Percentiles rank a stretch among this genome's conserved stretches.
These are phyloP conservation scores for Acorus calamus DNA, from an alignment of 106 monocot genomes.

Conservation along the genomic window DNA sequence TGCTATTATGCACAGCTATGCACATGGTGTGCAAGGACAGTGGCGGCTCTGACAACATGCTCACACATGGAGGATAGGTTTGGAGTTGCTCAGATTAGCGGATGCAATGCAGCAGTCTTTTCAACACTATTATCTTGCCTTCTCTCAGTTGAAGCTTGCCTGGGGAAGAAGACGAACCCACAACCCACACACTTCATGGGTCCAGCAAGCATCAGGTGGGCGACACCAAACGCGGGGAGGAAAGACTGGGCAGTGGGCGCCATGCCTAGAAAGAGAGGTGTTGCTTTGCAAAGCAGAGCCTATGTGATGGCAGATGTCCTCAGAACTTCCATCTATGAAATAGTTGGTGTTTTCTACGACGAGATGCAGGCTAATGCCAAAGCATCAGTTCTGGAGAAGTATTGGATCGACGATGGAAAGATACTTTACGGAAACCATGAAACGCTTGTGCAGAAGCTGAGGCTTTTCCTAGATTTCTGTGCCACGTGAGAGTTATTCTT, in stretches of 20 bases:
- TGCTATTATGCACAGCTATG: conserved; percentile 31
- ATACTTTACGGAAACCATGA: conserved; percentile 61
- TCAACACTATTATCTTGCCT: conserved; percentile 63
- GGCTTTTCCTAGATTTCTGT: conserved; percentile 54
- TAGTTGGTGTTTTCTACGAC: conserved; percentile 49
- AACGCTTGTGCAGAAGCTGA: conserved; percentile 62
- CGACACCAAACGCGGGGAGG: conserved; percentile 30
- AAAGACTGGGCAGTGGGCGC: conserved; percentile 16
- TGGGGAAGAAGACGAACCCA: conserved; percentile 81
- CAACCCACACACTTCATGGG: conserved; percentile 45
- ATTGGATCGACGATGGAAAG: conserved; percentile 71
- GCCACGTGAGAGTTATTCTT: conserved; percentile 34
- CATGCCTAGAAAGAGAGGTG: conserved; percentile 32
- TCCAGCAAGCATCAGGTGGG: conserved; percentile 73
- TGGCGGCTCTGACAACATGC: conserved; percentile 54
- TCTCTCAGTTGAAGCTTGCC: conserved; percentile 69
- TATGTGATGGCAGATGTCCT: conserved; percentile 86
- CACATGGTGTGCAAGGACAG: conserved; percentile 62
- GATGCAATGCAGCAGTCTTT: conserved; percentile 55
- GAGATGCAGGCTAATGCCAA: conserved; percentile 66
- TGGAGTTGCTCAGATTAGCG: conserved; percentile 86
- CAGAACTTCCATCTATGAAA: conserved; percentile 67
- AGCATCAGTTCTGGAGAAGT: conserved; percentile 51
- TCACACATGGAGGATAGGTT: conserved; percentile 76
- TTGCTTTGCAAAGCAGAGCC: conserved; percentile 40